Base-by-base conservation (phyloP, 257 asterid genomes). In the Solanum tarapatanum region DNA sequence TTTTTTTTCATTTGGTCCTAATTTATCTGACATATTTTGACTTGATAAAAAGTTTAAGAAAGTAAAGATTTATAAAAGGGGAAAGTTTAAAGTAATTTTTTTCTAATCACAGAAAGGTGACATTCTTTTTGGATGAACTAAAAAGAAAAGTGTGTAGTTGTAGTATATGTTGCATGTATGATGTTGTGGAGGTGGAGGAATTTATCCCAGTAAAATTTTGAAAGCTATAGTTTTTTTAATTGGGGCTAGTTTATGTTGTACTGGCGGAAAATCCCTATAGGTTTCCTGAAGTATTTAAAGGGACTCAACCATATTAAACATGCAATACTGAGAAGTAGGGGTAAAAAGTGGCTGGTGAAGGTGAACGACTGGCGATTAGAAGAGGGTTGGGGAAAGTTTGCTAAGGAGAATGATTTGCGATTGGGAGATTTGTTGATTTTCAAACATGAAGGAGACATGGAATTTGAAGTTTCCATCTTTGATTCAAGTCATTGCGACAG, bases 261-360 rank as follows among this genome's bases (percentile, higher is more conserved):
- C 24, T 43, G 37, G 66, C 84, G 43, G 84, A 79, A 41, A 79
- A 79, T 79, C 2, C 84, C 84, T 24, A 24, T 4, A 7, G 84
- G 64, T 77, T 77, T 77, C 37, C 41, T 77, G 84, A 77, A 41
- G 84, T 77, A 77, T 77, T 33, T 77, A 13, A 77, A 77, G 36
- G 84, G 36, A 13, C 8, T 41, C 7, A 19, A 41, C 11, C 64
- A 77, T 77, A 41, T 24, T 41, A 10, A 77, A 41, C 64, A 4
- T 41, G 84, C 64, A 41, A 7, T 24, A 77, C 36, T 77, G n/a
- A 77, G 36, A 77, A 77, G 64, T 19, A 55, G 1, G 3, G 13
- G 64, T 41, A 77, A 77, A 4, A 26, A 41, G 37, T 77, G 84
- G 64, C 2, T 4, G 84, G 84, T 77, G 84, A 77, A 79, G 84